Base-by-base conservation (phyloP, 129 eudicot species). In the Lactuca sativa region DNA sequence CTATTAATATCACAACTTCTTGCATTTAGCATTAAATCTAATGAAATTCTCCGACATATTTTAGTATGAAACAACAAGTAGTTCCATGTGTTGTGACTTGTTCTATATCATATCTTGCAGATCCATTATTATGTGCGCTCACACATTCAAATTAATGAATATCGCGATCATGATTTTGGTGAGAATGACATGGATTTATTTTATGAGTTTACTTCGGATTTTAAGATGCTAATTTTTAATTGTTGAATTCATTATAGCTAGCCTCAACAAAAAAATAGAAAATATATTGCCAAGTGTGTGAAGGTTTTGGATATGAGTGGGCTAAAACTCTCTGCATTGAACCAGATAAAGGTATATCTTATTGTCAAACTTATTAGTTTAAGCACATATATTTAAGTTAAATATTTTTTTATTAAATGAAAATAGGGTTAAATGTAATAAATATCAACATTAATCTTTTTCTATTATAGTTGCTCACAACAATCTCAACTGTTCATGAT, bases 241-340 rank as follows among this genome's bases (percentile, higher is more conserved):
- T 72, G 33, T 11, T 40, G 60, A n/a, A 49, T 71, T 72, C 64
- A 47, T 54, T 75, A 59, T 48, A 87, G 95, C 95, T 87, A 14
- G 64, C 70, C 41, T 90, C 95, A 44, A 78, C 90, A 9, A 82
- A 82, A 76, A 87, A 67, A 63, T 66, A 90, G 82, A 75, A 81
- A 34, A 67, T 84, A 78, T 73, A 71, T 87, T 31, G 84, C 83
- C 77, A 87, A 81, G 51, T 84, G 87, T 41, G 80, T 87, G 72
- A 87, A 87, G 87, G 77, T 87, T 73, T 78, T 87, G 17, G 95
- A 87, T 77, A 87, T 87, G 95, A 87, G 86, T 70, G 95, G 95
- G 53, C 64, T 87, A 70, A 87, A 82, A 66, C 87, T 87, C 60
- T 87, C 95, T 49, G 87, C 90, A 18, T 37, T 87, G 80, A 84